phyloP scores from a whole-genome alignment of 495 filamentous ascomycete species.

The Jackrogersella minutella region DNA sequence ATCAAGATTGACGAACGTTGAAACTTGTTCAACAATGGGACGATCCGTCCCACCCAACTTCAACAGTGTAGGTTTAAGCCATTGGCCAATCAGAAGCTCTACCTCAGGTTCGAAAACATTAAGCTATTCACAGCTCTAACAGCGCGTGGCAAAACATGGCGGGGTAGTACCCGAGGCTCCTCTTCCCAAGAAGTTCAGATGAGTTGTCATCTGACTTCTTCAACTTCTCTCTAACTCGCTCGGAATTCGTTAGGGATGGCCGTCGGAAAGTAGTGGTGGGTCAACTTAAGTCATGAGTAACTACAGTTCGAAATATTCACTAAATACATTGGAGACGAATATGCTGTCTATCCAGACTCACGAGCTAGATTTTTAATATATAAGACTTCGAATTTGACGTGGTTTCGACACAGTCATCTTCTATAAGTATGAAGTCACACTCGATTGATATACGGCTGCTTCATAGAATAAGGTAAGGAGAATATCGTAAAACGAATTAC shows the following conservation, averaged over 20 bases:
- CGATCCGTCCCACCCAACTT: constrained; percentile 32
- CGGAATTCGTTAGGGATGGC: not conserved
- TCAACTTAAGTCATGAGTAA: no score
- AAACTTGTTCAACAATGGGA: constrained; percentile 13
- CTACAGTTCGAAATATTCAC: no score
- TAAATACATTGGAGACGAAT: no score
- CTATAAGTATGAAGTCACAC: no score
- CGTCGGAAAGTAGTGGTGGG: no score
- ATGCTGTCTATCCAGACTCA: no score
- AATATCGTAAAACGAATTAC: no score
- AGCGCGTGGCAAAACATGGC: constrained; percentile 16
- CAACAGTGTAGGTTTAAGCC: constrained; percentile 7
- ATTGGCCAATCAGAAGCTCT: constrained; percentile 39
- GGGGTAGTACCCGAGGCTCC: constrained; percentile 32
- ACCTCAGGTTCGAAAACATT: not conserved
- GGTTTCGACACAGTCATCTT: no score
- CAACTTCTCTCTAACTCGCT: constrained; percentile 8
- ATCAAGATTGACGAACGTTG: not conserved
- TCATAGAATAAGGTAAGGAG: no score
- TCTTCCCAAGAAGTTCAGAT: constrained; percentile 5
- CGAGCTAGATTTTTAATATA: no score
- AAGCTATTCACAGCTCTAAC: constrained; percentile 12
- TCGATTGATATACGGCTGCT: no score
- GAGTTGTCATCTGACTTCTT: constrained; percentile 30
- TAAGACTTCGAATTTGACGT: no score